Conservation (phyloP, 495 filamentous ascomycete species). For the Podospora pseudoanserina region DNA sequence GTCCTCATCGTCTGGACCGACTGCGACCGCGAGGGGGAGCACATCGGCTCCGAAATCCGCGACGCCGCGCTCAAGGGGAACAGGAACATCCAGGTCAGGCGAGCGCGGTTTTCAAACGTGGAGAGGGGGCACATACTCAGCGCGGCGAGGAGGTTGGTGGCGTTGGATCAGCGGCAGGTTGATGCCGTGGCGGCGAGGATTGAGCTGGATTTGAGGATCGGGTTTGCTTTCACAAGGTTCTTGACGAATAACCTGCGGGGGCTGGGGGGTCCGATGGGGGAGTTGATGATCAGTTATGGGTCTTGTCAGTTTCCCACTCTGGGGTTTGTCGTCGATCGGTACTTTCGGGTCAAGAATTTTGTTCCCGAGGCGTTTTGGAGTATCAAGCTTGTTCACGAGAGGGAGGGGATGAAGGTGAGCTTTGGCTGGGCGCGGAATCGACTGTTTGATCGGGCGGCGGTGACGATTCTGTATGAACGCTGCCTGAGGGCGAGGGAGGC, state of each 20-base stretch:
- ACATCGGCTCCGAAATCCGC: conserved; percentile 91
- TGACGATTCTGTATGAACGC: conserved; percentile 77
- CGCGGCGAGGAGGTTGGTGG: conserved; percentile 70
- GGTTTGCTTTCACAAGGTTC: conserved; percentile 87
- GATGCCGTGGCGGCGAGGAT: conserved; percentile 86
- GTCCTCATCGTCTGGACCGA: conserved; percentile 96
- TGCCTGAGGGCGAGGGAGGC: conserved; percentile 76
- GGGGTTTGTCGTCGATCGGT: conserved; percentile 94
- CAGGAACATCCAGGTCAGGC: conserved; percentile 66
- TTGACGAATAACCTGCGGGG: conserved; percentile 69
- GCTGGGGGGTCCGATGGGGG: conserved; percentile 58
- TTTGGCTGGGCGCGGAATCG: conserved; percentile 81
- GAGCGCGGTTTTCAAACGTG: conserved; percentile 92
- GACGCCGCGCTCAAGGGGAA: conserved; percentile 75
- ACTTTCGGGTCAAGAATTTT: conserved; percentile 88
- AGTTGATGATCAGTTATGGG: conserved; percentile 80
- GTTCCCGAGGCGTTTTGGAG: conserved; percentile 89
- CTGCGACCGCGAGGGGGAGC: conserved; percentile 95
- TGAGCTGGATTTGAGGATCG: conserved; percentile 88
- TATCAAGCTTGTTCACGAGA: conserved; percentile 77
- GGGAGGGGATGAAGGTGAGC: conserved; percentile 73
- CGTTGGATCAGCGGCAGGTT: conserved; percentile 80
- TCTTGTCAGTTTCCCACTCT: conserved; percentile 97
- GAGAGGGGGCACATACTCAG: conserved; percentile 85
- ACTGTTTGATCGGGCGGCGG: conserved; percentile 82